Percentiles rank a stretch among this genome's conserved stretches.
Evolutionary conservation across 2,329 filamentous ascomycete species (phyloP).

Genomic region (Iodosphaeria phyllophila): DNA sequence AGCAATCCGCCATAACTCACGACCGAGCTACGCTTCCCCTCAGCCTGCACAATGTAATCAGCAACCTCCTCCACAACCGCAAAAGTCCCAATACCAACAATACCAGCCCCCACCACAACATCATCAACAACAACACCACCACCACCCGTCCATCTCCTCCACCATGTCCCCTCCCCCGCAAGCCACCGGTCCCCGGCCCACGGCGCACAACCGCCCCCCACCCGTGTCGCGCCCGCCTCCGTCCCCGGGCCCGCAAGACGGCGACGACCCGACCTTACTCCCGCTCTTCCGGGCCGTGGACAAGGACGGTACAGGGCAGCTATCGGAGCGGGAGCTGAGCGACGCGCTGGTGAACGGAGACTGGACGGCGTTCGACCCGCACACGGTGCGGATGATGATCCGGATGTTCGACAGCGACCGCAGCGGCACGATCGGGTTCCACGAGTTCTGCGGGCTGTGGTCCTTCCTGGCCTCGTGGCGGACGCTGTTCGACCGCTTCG

Average conservation of each 20-base stretch:
- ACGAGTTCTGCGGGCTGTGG: slow-evolving; percentile 94
- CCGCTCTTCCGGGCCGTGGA: slow-evolving; percentile 85
- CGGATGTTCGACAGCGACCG: slow-evolving; percentile 96
- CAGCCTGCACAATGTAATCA: slow-evolving; percentile 5
- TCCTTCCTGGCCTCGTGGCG: slow-evolving; percentile 91
- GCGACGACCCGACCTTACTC: slow-evolving; percentile 55
- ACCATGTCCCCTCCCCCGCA: slow-evolving; percentile 31
- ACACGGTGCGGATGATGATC: slow-evolving; percentile 98
- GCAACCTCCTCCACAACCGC: slow-evolving; percentile 4
- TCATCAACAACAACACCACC: slow-evolving; percentile 4
- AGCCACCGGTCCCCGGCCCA: slow-evolving; percentile 20
- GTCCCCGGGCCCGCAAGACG: slow-evolving; percentile 35
- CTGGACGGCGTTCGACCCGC: slow-evolving; percentile 80
- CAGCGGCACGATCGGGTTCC: slow-evolving; percentile 75
- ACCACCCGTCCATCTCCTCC: slow-evolving; percentile 9
- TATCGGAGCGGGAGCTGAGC: slow-evolving; percentile 74
- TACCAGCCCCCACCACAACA: slow-evolving; percentile 5
- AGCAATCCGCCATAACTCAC: no score
- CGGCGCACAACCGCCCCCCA: slow-evolving; percentile 30
- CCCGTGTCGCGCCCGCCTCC: slow-evolving; percentile 44
- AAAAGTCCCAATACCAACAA: no score
- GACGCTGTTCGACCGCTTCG: slow-evolving; percentile 86
- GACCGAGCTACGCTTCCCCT: no score
- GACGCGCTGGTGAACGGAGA: slow-evolving; percentile 91
- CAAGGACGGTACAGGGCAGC: slow-evolving; percentile 65